These are phyloP conservation scores for Phenoliferia sp. DNA, from an alignment of 1,284 basidiomycete species.

Conservation along the genomic window DNA sequence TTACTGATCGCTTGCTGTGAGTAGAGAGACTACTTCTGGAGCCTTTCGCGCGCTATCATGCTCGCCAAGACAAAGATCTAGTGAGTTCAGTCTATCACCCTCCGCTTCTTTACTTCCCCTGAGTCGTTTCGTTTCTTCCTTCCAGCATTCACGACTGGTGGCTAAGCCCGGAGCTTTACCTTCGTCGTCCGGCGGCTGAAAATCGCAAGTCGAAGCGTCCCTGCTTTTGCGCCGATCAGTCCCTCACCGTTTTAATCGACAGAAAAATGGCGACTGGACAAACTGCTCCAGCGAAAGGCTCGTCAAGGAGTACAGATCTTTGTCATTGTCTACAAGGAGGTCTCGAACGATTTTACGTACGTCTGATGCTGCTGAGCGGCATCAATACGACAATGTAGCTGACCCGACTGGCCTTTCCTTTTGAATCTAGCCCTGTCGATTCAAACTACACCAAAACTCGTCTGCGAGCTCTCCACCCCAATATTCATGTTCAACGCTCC, in stretches of 20 bases:
- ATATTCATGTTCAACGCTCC: conserved; percentile 94
- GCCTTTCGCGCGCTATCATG: conserved; percentile 85
- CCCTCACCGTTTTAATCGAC: conserved; percentile 49
- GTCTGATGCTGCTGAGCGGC: background rate
- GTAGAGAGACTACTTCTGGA: conserved; percentile 94
- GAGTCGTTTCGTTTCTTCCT: background rate
- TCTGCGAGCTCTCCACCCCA: conserved; percentile 79
- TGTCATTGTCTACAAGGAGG: conserved; percentile 94
- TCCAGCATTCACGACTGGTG: conserved; percentile 85
- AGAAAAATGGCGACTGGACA: conserved; percentile 83
- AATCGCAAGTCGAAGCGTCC: conserved; percentile 20
- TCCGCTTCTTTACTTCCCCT: background rate
- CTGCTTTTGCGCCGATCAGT: background rate
- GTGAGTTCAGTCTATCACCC: conserved; percentile 10
- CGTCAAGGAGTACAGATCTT: conserved; percentile 95
- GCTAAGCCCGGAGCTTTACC: conserved; percentile 61
- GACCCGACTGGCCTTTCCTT: background rate
- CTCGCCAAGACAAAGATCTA: conserved; percentile 71
- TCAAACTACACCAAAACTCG: conserved; percentile 81
- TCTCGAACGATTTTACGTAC: conserved; percentile 86
- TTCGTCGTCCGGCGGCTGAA: conserved; percentile 36
- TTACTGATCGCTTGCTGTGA: conserved; percentile 15
- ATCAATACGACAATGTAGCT: background rate
- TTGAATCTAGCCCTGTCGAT: conserved; percentile 34
- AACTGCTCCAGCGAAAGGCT: conserved; percentile 83